Evolutionary conservation across 805 yeast species (phyloP), one percentile per base, ranked within the genome.

Genomic region (Torulaspora maleeae): DNA sequence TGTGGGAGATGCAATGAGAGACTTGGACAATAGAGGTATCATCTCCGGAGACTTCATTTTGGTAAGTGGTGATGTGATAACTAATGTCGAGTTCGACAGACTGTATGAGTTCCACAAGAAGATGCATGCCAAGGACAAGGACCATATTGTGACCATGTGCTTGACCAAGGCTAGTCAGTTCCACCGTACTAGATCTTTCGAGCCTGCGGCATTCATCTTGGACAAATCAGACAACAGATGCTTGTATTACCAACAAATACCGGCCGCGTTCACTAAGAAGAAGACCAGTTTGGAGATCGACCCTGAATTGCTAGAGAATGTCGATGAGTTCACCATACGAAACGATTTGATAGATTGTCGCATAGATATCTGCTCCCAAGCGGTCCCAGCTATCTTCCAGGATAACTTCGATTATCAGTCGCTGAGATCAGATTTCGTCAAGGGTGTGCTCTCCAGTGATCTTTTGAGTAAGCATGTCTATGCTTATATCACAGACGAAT

Each of bases 1-100:
- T 22, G 95, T 91, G 9, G 99, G 99, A 54, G 99, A 93, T 68
- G 95, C 95, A 16, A 86, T 93, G 95, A 77, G 99, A 64, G 98
- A 91, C 61, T 71, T 93, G 47, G 99, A 93, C 64, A 82, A 86
- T 49, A 75, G 95, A 56, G 96, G 96, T 5, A 70, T 91, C 46
- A 86, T 93, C 41, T 80, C 86, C 1, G 90, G 95, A 11, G 99
- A 93, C 66, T 93, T 93, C 59, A 70, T 93, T 45, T 73, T 93
- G 29, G 86, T 93, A 27, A 80, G 95, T 7, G 99, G 99, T 50
- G 99, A 93, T 64, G 95, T 91, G 15, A 87, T 93, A n/a, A 84
- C 96, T 34, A 93, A 93, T 59, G 76, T 93, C 47, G 93, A 89
- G 58, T 80, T 91, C 50, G 76, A 75, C 38, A 78, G 82, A 55